A percentile compares a stretch with the other conserved stretches of the same genome.
These are phyloP conservation scores for Nannochloris sp. DNA, from an alignment of 139 green algal genomes.

Conservation along the genomic window DNA sequence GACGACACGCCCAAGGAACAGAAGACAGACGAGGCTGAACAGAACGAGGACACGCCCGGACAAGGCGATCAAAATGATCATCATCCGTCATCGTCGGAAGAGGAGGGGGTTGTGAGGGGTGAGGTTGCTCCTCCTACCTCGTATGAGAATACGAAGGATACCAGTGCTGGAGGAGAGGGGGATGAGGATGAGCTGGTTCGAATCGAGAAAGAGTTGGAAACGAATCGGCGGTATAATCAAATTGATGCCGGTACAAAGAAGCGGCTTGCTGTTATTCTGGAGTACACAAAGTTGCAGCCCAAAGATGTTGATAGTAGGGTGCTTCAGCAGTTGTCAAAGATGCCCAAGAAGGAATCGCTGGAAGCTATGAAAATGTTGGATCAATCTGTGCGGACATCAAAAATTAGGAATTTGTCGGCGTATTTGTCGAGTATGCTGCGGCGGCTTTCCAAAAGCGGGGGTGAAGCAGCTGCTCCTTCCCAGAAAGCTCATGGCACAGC, in stretches of 20 bases:
- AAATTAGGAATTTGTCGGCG: conserved; percentile 13
- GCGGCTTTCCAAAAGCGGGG: not conserved
- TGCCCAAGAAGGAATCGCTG: not conserved
- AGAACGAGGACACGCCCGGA: not conserved
- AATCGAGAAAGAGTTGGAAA: too few species aligned
- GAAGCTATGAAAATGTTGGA: conserved; percentile 12
- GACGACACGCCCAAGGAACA: not conserved
- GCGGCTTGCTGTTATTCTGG: not conserved
- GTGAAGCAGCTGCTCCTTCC: not conserved
- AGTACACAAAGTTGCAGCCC: conserved; percentile 3
- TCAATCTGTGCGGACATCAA: not conserved
- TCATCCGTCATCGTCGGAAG: not conserved
- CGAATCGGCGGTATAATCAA: too few species aligned
- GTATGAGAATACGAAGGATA: too few species aligned
- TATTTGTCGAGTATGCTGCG: conserved; percentile 13
- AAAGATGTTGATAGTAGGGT: conserved; percentile 11
- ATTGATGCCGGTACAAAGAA: too few species aligned
- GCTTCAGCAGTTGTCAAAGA: not conserved
- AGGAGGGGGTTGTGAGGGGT: not conserved
- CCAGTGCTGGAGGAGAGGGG: too few species aligned
- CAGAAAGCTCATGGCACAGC: not conserved
- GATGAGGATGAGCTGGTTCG: too few species aligned
- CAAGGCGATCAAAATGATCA: not conserved
- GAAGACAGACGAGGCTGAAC: not conserved
- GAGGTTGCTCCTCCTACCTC: too few species aligned